These are phyloP conservation scores for Tetracladium marchalianum DNA, from an alignment of 495 filamentous ascomycete genomes.

Conservation along the genomic window DNA sequence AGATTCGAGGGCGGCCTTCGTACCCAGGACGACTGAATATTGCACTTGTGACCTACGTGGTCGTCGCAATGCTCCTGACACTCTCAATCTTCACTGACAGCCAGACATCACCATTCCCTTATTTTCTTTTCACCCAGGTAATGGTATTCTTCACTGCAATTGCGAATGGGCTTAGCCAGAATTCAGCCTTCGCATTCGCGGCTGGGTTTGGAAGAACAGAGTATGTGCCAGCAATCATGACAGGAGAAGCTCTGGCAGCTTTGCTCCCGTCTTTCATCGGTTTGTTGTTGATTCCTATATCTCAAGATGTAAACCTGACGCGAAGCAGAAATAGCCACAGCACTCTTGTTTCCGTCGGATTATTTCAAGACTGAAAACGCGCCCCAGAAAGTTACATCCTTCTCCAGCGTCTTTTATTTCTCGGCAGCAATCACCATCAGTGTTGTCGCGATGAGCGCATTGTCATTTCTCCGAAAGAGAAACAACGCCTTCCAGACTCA, in stretches of 20 bases:
- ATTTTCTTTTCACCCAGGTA: conserved; percentile 68
- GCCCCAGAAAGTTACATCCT: conserved; percentile 11
- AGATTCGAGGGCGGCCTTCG: conserved; percentile 61
- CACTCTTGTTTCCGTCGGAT: neutral
- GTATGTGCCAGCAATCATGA: conserved; percentile 93
- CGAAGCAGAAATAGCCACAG: neutral
- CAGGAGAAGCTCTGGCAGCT: conserved; percentile 75
- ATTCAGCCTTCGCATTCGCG: conserved; percentile 84
- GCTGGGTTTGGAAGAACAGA: conserved; percentile 70
- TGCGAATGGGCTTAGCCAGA: conserved; percentile 76
- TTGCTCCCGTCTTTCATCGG: conserved; percentile 67
- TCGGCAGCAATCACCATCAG: too few species aligned
- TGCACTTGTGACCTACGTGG: conserved; percentile 60
- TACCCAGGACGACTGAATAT: conserved; percentile 71
- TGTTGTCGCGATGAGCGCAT: too few species aligned
- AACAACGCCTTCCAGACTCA: too few species aligned
- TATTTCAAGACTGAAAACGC: conserved; percentile 27
- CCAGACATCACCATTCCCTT: conserved; percentile 43
- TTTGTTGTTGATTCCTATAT: neutral
- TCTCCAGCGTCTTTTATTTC: too few species aligned
- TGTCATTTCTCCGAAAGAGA: too few species aligned
- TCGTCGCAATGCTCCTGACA: conserved; percentile 60
- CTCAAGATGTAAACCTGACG: neutral
- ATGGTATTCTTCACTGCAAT: conserved; percentile 67
- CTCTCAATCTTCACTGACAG: conserved; percentile 60